Conservation (phyloP, 1,284 basidiomycete genomes). For the Somion occarium region DNA sequence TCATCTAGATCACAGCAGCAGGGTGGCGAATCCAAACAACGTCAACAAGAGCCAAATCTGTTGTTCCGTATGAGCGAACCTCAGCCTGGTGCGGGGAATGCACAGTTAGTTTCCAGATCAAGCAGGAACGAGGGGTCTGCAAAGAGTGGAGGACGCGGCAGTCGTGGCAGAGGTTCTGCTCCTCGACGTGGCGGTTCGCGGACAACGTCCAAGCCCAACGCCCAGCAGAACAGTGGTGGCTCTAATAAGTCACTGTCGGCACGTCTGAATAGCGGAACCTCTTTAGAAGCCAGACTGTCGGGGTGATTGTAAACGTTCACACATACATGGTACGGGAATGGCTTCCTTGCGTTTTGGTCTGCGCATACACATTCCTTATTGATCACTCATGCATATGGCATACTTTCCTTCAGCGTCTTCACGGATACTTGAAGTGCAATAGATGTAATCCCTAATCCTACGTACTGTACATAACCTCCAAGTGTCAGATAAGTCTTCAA, state of each 20-base stretch:
- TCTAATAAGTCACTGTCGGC: neutral
- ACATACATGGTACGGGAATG: too few relatives aligned
- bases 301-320: too few relatives aligned
- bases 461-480: neutral
- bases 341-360: too few relatives aligned
- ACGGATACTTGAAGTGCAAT: neutral
- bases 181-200: too few relatives aligned
- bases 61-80: neutral
- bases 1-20: neutral
- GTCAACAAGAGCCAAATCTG: neutral
- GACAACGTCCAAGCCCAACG: neutral
- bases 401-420: too few relatives aligned
- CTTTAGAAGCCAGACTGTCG: neutral
- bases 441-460: neutral
- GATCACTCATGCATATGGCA: too few relatives aligned
- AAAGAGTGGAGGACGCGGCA: neutral
- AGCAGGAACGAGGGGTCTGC: neutral
- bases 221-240: neutral
- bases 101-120: too few relatives aligned
- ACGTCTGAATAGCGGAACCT: neutral
- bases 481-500: conserved; percentile 18
- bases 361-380: too few relatives aligned
- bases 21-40: neutral
- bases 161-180: neutral
- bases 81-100: too few relatives aligned